Evolutionary conservation across 1,139 yeast genomes (phyloP), one percentile per base, ranked within the genome.

Genomic region (Sugiyamaella neomexicana): DNA sequence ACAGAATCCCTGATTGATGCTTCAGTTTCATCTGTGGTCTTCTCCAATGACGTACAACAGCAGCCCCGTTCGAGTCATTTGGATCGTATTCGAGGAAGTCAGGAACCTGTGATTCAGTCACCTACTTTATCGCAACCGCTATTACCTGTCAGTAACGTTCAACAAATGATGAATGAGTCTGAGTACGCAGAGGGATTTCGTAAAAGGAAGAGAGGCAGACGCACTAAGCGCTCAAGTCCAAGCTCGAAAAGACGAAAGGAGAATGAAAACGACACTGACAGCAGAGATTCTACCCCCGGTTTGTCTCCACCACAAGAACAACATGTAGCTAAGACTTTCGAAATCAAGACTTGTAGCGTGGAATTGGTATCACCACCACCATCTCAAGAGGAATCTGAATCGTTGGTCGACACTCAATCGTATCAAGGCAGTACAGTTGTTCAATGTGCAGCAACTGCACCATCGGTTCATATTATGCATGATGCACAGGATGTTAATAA

Each of bases 131-230:
- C 34, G 1, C 56, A 57, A 20, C 55, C 59, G 1, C 51, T 57
- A 7, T 42, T 55, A 8, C 40, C 59, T 16, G 39, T 50, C 15
- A 47, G 50, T 8, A 55, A 56, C 25, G 29, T 55, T 23, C 53
- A 53, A 27, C 58, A 53, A 23, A 52, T 56, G 53, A 50, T 47
- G 29, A 43, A 50, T 34, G 45, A 46, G 12, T 45, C 56, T 0
- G 56, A 50, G 29, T 55, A 52, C 40, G 56, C 48, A 1, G 58
- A 57, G 23, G 59, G 59, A 1, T 57, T 57, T 37, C 50, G 56
- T 17, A 57, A 57, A 48, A 44, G 56, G 25, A 57, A 57, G 46
- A 49, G 52, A 31, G 46, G 45, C 45, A 38, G 50, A 29, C 12
- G 17, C 17, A 5, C 41, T 17, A 45, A 23, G 41, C 49, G 49